Evolutionary conservation across 495 filamentous ascomycete species (phyloP), one percentile per base, ranked within the genome.

Genomic region (Talaromyces proteolyticus): DNA sequence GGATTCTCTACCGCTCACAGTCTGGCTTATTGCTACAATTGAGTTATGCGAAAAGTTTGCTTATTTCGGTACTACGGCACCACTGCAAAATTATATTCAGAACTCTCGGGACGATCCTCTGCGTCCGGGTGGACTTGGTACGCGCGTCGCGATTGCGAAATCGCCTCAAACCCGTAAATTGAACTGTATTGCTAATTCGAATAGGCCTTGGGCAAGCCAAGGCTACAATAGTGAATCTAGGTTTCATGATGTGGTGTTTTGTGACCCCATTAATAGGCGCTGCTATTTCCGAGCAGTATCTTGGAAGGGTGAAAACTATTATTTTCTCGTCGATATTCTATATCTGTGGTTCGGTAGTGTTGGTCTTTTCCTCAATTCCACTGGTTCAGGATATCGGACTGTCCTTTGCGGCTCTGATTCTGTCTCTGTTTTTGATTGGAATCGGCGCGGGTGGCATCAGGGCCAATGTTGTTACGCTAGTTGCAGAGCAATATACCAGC

Each of bases 251-350:
- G 68, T 89, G 85, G 87, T 76, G 78, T 47, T 90, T 90, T 59
- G 48, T 79, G 12, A 81, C 79, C 56, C 88, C 88, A 11, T 68
- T 89, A 18, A 51, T 86, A n/a, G 80, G 82, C 62, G 85, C 83
- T 55, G 88, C 79, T 57, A 57, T 91, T 47, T 86, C 88, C 43
- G 88, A 91, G 66, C 79, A 77, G 42, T 83, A 80, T 55, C 79
- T 78, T 63, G 87, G 87, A 38, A 82, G 86, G 50, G 85, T 83
- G 65, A 80, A 76, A 57, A 88, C 86, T 19, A 87, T 91, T 64
- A 64, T 36, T 57, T 65, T n/a, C 69, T 78, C 10, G 59, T 82
- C 45, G 57, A 51, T n/a, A 56, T 84, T 54, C 76, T 71, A 56
- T 76, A 25, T 73, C 79, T 47, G 24, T 82, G 83, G 81, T 14